Percentiles rank a stretch among this genome's conserved stretches.
These are phyloP conservation scores for Paramyrothecium sp. DNA, from an alignment of 2,329 filamentous ascomycete genomes.

Conservation along the genomic window DNA sequence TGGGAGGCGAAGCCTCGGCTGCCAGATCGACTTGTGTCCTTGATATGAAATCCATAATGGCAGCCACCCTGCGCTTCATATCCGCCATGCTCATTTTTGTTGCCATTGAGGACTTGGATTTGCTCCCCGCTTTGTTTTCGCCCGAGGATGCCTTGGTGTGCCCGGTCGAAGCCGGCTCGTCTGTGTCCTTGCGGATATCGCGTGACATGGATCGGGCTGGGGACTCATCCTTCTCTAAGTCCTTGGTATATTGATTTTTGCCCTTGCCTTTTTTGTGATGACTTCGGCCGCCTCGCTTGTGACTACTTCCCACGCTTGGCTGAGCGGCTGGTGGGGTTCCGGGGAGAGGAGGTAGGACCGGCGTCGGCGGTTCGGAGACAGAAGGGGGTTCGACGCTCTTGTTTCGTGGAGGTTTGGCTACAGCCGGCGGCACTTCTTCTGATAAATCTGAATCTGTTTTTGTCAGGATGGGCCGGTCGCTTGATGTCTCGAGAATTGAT, in stretches of 20 bases:
- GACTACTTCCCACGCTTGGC: slow-evolving; percentile 42
- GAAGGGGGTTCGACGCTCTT: slow-evolving; percentile 28
- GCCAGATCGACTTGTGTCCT: slow-evolving; percentile 87
- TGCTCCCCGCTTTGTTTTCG: slow-evolving; percentile 54
- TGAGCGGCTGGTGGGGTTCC: slow-evolving; percentile 44
- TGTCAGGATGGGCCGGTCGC: background rate
- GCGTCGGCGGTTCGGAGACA: slow-evolving; percentile 24
- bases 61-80: slow-evolving; percentile 80
- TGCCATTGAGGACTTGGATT: slow-evolving; percentile 49
- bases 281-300: slow-evolving; percentile 60
- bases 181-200: slow-evolving; percentile 37
- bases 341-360: slow-evolving; percentile 23
- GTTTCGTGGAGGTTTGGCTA: slow-evolving; percentile 20
- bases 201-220: slow-evolving; percentile 55
- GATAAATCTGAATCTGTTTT: slow-evolving; percentile 64
- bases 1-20: slow-evolving; percentile 51
- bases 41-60: slow-evolving; percentile 86
- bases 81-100: slow-evolving; percentile 82
- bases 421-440: slow-evolving; percentile 61
- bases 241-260: slow-evolving; percentile 81
- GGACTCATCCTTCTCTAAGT: slow-evolving; percentile 63
- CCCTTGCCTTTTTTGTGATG: slow-evolving; percentile 67
- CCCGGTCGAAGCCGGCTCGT: slow-evolving; percentile 27
- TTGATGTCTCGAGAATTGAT: background rate
- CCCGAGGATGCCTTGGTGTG: slow-evolving; percentile 33